These are phyloP conservation scores for Carex parvula DNA, from an alignment of 176 grass and related monocot genomes.

Conservation along the genomic window DNA sequence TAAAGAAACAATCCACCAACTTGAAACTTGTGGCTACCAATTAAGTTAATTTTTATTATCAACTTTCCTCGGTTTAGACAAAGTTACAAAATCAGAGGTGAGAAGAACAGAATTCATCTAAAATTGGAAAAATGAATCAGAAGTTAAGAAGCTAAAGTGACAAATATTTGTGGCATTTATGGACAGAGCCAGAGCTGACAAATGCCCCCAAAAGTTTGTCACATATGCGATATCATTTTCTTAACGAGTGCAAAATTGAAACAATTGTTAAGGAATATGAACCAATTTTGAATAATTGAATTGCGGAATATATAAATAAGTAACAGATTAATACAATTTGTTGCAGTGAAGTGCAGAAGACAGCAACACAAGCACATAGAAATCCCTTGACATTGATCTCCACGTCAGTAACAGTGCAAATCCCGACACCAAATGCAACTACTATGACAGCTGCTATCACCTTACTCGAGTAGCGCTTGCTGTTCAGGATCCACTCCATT, in stretches of 20 bases:
- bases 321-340: slow-evolving; percentile 65
- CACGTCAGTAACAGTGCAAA: slow-evolving; percentile 85
- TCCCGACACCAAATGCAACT: slow-evolving; percentile 74
- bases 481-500: slow-evolving; percentile 79
- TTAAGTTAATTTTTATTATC: neutral
- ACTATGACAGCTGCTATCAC: slow-evolving; percentile 62
- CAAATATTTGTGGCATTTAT: neutral
- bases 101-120: neutral
- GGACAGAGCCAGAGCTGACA: neutral
- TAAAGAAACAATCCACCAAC: neutral
- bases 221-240: neutral
- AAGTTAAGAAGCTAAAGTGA: neutral
- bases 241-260: neutral
- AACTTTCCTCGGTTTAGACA: neutral
- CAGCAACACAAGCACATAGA: slow-evolving; percentile 72
- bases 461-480: slow-evolving; percentile 71
- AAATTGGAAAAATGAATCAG: neutral
- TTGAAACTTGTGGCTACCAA: neutral
- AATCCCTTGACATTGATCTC: slow-evolving; percentile 90
- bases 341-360: slow-evolving; percentile 87
- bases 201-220: neutral
- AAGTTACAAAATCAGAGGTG: neutral
- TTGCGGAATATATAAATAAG: neutral
- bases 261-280: neutral
- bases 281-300: neutral